Evolutionary conservation across 768 basidiomycete genomes (phyloP).

Genomic region (Dioszegia crocea): DNA sequence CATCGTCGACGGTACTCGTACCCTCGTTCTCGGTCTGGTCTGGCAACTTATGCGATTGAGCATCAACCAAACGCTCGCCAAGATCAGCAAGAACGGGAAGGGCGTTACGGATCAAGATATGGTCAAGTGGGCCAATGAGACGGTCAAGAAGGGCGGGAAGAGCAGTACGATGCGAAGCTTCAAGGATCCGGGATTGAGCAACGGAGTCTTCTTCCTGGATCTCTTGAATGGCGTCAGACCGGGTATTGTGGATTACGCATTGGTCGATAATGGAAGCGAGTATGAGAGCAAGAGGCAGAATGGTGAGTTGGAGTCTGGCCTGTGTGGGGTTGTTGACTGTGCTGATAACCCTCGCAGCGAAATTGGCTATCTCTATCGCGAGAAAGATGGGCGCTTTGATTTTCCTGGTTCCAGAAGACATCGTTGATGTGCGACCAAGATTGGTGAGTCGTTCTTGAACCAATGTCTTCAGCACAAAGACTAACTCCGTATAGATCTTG

Average conservation of each 20-base stretch:
- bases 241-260: conserved; percentile 74
- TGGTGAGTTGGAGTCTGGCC: conserved; percentile 56
- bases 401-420: conserved; percentile 87
- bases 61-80: conserved; percentile 82
- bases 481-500: conserved; percentile 56
- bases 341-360: conserved; percentile 58
- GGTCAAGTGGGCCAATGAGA: conserved; percentile 91
- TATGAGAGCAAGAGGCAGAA: conserved; percentile 91
- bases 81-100: conserved; percentile 64
- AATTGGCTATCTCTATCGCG: conserved; percentile 97
- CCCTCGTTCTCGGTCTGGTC: conserved; percentile 88
- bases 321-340: background rate
- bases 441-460: conserved; percentile 58
- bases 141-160: conserved; percentile 61
- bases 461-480: conserved; percentile 46
- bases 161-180: conserved; percentile 69
- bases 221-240: conserved; percentile 85
- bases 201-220: conserved; percentile 88
- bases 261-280: conserved; percentile 31
- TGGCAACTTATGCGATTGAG: conserved; percentile 95
- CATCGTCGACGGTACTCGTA: conserved; percentile 89
- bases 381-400: conserved; percentile 94
- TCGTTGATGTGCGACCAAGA: conserved; percentile 86
- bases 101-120: conserved; percentile 90
- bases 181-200: conserved; percentile 85